A percentile compares a stretch with the other conserved stretches of the same genome.
Conservation (phyloP, 441 rosid genomes). For the Arabidopsis lyrata region DNA sequence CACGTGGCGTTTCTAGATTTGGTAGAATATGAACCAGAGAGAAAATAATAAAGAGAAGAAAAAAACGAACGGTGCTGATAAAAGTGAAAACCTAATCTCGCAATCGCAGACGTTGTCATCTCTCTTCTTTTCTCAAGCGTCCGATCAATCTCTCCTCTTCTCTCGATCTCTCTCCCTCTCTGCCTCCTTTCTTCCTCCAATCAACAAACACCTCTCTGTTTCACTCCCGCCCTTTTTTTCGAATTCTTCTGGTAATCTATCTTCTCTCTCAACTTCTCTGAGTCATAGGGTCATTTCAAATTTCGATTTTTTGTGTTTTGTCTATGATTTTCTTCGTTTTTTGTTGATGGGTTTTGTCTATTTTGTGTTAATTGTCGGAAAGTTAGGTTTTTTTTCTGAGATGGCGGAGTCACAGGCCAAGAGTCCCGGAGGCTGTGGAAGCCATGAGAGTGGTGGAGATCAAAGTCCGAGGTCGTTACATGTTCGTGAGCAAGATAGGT, state of each 20-base stretch:
- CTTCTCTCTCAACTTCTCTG: slow-evolving; percentile 9
- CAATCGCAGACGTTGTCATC: slow-evolving; percentile 60
- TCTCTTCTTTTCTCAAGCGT: slow-evolving; percentile 89
- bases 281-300: background rate
- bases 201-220: slow-evolving; percentile 32
- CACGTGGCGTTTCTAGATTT: slow-evolving; percentile 43
- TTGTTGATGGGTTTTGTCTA: slow-evolving; percentile 3
- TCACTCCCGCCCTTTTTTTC: slow-evolving; percentile 75
- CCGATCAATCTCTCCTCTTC: slow-evolving; percentile 66
- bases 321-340: background rate
- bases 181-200: slow-evolving; percentile 45
- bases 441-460: slow-evolving; percentile 89
- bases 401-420: slow-evolving; percentile 54
- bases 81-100: slow-evolving; percentile 44
- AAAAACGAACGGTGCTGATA: slow-evolving; percentile 91
- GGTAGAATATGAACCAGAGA: slow-evolving; percentile 34
- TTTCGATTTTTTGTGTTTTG: slow-evolving; percentile 1
- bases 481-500: slow-evolving; percentile 93
- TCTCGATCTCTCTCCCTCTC: slow-evolving; percentile 46
- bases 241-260: slow-evolving; percentile 39
- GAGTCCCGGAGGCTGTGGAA: slow-evolving; percentile 71
- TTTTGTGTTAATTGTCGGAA: background rate
- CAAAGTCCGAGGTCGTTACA: slow-evolving; percentile 76
- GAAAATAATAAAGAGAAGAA: background rate
- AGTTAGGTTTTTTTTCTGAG: slow-evolving; percentile 34